These are phyloP conservation scores for Leishmania guyanensis DNA, from an alignment of 208 protist species.

Conservation along the genomic window DNA sequence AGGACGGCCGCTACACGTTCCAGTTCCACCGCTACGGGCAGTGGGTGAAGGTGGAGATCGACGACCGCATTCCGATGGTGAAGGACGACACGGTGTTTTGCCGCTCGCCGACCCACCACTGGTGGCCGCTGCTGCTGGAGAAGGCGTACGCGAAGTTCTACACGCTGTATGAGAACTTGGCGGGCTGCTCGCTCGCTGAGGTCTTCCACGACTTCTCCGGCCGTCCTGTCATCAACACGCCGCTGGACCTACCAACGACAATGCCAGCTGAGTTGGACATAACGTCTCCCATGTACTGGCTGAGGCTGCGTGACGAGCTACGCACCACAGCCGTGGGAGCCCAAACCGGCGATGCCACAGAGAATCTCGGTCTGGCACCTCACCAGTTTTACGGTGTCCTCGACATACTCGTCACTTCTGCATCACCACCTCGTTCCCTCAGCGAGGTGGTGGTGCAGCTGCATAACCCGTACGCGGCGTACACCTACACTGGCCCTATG, in stretches of 20 bases:
- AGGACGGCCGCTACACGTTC: slow-evolving; percentile 21
- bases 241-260: slow-evolving; percentile 23
- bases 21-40: slow-evolving; percentile 15
- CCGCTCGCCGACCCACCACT: slow-evolving; percentile 66
- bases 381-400: slow-evolving; percentile 67
- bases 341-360: slow-evolving; percentile 25
- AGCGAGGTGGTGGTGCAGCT: slow-evolving; percentile 62
- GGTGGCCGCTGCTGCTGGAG: slow-evolving; percentile 76
- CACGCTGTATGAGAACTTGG: slow-evolving; percentile 70
- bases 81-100: slow-evolving; percentile 65
- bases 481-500: slow-evolving; percentile 65
- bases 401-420: slow-evolving; percentile 30
- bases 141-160: slow-evolving; percentile 88
- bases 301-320: slow-evolving; percentile 42
- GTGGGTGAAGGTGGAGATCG: slow-evolving; percentile 54
- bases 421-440: slow-evolving; percentile 25
- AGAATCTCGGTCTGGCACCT: slow-evolving; percentile 36
- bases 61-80: slow-evolving; percentile 61
- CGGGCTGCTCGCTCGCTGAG: slow-evolving; percentile 48
- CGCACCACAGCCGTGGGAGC: slow-evolving; percentile 35
- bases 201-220: slow-evolving; percentile 70
- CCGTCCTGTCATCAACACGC: slow-evolving; percentile 47
- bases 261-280: slow-evolving; percentile 35
- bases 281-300: slow-evolving; percentile 52
- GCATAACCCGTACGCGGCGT: slow-evolving; percentile 53